Evolutionary conservation across 2,329 filamentous ascomycete genomes (phyloP).

Genomic region (Hymenoscyphus repandus): DNA sequence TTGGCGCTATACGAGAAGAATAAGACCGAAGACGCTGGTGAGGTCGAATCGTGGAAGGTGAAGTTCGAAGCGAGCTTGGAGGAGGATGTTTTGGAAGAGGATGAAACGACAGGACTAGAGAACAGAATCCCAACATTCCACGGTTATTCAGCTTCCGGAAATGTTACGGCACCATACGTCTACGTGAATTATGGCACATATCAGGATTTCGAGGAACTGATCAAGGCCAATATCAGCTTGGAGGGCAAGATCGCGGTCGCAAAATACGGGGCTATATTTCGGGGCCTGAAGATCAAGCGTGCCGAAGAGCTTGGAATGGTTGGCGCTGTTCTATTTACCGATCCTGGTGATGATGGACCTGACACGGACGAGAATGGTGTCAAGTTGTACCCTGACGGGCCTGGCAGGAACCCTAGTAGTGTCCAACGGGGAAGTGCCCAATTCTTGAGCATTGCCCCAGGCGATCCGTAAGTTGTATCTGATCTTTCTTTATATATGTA

Average conservation of each 20-base stretch:
- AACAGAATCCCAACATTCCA: conserved; percentile 86
- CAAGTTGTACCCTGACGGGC: conserved; percentile 75
- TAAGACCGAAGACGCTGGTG: conserved; percentile 36
- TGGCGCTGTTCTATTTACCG: conserved; percentile 77
- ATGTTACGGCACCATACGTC: conserved; percentile 82
- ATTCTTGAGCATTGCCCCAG: conserved; percentile 65
- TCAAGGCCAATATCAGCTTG: conserved; percentile 68
- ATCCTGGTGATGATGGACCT: conserved; percentile 83
- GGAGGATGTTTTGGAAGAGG: conserved; percentile 80
- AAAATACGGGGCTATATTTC: conserved; percentile 81
- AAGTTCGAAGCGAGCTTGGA: conserved; percentile 75
- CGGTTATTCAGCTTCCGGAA: conserved; percentile 87
- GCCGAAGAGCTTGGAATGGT: conserved; percentile 88
- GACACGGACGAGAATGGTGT: conserved; percentile 78
- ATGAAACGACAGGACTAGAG: conserved; percentile 67
- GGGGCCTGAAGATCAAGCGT: conserved; percentile 87
- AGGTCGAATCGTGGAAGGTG: conserved; percentile 51
- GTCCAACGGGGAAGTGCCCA: conserved; percentile 86
- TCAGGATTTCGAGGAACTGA: conserved; percentile 76
- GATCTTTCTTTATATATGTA: conserved; percentile 21
- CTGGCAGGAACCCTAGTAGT: conserved; percentile 79
- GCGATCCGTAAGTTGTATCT: conserved; percentile 61
- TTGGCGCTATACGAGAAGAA: conserved; percentile 57
- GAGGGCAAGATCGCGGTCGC: conserved; percentile 81
- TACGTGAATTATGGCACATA: conserved; percentile 91